These are phyloP conservation scores for Ophiostoma montium DNA, from an alignment of 2,329 filamentous ascomycete genomes.

Conservation along the genomic window DNA sequence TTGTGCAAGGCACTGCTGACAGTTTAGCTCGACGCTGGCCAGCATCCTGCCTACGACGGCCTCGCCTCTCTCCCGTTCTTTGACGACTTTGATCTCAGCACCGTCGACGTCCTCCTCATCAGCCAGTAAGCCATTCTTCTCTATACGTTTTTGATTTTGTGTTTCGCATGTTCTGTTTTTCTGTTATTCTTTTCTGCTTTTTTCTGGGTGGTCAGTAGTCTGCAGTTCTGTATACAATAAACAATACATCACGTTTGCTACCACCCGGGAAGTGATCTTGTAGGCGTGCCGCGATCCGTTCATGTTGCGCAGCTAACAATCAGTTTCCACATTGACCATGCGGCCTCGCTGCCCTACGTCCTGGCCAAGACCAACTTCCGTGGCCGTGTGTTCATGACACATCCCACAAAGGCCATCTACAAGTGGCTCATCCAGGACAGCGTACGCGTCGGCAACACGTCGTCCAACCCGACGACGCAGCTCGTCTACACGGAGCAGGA, in stretches of 20 bases:
- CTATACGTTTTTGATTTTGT: background rate
- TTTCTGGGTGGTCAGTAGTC: background rate
- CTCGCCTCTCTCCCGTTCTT: constrained; percentile 91
- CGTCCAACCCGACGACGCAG: constrained; percentile 49
- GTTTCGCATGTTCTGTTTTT: background rate
- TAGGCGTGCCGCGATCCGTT: background rate
- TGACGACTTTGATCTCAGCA: constrained; percentile 95
- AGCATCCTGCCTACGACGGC: constrained; percentile 92
- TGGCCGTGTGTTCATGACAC: constrained; percentile 96
- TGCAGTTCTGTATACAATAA: constrained; percentile 11
- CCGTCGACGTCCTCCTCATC: constrained; percentile 90
- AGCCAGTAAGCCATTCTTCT: constrained; percentile 71
- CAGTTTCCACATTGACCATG: constrained; percentile 97
- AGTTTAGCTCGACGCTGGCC: constrained; percentile 78
- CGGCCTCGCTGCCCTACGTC: constrained; percentile 95
- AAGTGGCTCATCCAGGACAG: constrained; percentile 99
- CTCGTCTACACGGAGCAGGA: constrained; percentile 91
- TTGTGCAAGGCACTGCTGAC: background rate
- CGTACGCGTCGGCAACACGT: constrained; percentile 69
- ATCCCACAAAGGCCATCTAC: constrained; percentile 98
- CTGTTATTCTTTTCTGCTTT: background rate
- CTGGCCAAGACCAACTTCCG: constrained; percentile 96
- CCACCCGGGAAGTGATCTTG: background rate
- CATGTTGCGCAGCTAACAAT: background rate
- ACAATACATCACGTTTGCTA: constrained; percentile 16